Base-by-base conservation (phyloP, 192 early-diverging fungal genomes). In the Podila epigama region DNA sequence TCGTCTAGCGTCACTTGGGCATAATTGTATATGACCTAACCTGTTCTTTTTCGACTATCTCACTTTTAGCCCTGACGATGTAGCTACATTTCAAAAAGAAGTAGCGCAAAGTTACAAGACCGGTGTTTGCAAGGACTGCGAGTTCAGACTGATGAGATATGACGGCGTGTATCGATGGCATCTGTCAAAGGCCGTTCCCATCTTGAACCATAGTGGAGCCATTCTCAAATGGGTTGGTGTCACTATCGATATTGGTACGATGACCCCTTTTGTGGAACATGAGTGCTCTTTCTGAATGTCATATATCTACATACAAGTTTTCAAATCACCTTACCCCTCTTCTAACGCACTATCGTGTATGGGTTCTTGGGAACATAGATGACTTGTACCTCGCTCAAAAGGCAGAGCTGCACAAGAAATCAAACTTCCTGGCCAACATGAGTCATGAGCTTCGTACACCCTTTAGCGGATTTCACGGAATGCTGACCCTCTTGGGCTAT, bases 381-480 rank as follows among this genome's bases (percentile, higher is more conserved):
- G 73, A 77, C 50, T 51, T 69, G 15, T 81, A 84, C 40, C 64
- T 39, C 22, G 83, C 83, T 15, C 68, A 80, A 37, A 79, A 73
- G 33, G 83, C 83, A 11, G 81, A 79, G 42, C 40, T 79, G 31
- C 69, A 81, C 56, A 77, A 77, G 39, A 84, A 84, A 33, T 81
- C 79, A 15, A 81, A 84, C 55, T 84, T 84, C 52, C 41, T 84
- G 50, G 83, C 83, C 40, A 84, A 84, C 59, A 84, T 84, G 83
- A 81, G 82, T 69, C 73, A 77, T 22, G 73, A 77, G 27, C 51
- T 77, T 36, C 44, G 73, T 53, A 77, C 73, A 1, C 85, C 85
- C 1, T 86, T 86, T 42, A 82, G 82, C 41, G 85, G 85, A 32
- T 86, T 86, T 52, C 81, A 84, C 60, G 85, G 82, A 32, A 86